phyloP scores from a whole-genome alignment of 2,329 filamentous ascomycete species.

The Ambrosiella cleistominuta region DNA sequence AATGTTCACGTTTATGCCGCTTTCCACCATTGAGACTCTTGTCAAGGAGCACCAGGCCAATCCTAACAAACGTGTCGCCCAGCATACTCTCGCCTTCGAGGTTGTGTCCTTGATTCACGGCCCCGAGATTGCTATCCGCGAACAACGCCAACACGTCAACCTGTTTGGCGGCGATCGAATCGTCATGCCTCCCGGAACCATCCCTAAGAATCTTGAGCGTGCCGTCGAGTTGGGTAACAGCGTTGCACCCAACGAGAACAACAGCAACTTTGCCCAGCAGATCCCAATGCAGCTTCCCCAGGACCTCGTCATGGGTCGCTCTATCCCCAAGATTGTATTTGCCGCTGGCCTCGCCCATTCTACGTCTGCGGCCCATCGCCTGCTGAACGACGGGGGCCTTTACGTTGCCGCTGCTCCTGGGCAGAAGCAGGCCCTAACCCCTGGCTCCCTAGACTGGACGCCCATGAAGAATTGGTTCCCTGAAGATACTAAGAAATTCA shows the following conservation, averaged over 20 bases:
- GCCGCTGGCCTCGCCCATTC: conserved; percentile 42
- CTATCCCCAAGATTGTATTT: conserved; percentile 40
- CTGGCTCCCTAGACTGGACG: conserved; percentile 40
- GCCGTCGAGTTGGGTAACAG: conserved; percentile 9
- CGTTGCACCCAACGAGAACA: conserved; percentile 15
- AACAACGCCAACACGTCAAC: conserved; percentile 36
- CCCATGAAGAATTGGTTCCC: conserved; percentile 42
- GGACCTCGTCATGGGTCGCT: conserved; percentile 34
- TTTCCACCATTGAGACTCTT: conserved; percentile 45
- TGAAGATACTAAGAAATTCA: conserved; percentile 38
- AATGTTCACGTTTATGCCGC: conserved; percentile 75
- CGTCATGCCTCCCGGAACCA: conserved; percentile 8
- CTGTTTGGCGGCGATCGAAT: conserved; percentile 26
- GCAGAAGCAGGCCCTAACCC: conserved; percentile 23
- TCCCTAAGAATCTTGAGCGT: conserved; percentile 7
- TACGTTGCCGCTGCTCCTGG: conserved; percentile 41
- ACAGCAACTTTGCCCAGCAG: conserved; percentile 30
- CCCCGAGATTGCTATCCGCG: conserved; percentile 39
- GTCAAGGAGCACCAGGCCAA: conserved; percentile 52
- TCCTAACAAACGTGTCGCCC: conserved; percentile 56
- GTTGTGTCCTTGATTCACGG: conserved; percentile 70
- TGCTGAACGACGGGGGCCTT: conserved; percentile 36
- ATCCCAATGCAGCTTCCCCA: conserved; percentile 41
- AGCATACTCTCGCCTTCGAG: conserved; percentile 69
- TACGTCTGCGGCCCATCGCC: conserved; percentile 38